Evolutionary conservation across 1,284 basidiomycete genomes (phyloP).

Genomic region (Schizopora paradoxa): DNA sequence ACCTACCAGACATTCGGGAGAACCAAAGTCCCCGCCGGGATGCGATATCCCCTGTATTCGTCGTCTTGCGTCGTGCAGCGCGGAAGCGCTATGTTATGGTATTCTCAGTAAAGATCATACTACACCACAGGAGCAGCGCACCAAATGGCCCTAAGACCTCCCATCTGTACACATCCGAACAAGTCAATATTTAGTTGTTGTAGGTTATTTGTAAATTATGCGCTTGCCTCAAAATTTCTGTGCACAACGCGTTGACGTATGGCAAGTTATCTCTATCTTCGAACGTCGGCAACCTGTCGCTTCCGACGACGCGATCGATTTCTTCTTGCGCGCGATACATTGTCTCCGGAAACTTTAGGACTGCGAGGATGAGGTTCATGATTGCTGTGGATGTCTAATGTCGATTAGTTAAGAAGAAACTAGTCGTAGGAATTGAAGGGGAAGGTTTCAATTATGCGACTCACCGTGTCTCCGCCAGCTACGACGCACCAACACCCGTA

Average conservation of each 20-base stretch:
- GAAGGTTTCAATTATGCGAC: no score
- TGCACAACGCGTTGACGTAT: slow-evolving; percentile 30
- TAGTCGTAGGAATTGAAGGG: no score
- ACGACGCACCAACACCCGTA: no score
- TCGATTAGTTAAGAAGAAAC: no score
- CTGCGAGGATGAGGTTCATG: slow-evolving; percentile 24
- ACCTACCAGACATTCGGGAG: slow-evolving; percentile 21
- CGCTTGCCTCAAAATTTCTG: slow-evolving; percentile 29
- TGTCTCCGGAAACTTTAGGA: slow-evolving; percentile 25
- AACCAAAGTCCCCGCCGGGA: slow-evolving; percentile 20
- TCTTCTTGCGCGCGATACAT: slow-evolving; percentile 29
- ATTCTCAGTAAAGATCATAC: no score
- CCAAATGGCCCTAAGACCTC: no score
- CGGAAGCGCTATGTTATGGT: no score
- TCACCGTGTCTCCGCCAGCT: no score
- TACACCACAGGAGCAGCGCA: no score
- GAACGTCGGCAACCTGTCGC: slow-evolving; percentile 29
- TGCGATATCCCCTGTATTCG: slow-evolving; percentile 18
- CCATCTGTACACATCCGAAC: no score
- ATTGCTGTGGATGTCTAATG: slow-evolving; percentile 25
- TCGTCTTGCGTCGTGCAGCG: slow-evolving; percentile 16
- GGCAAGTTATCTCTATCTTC: slow-evolving; percentile 30
- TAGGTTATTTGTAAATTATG: background rate
- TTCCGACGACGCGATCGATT: slow-evolving; percentile 28
- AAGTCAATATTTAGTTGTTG: background rate